phyloP scores from a whole-genome alignment of 768 basidiomycete genomes.

The Pisolithus microcarpus region DNA sequence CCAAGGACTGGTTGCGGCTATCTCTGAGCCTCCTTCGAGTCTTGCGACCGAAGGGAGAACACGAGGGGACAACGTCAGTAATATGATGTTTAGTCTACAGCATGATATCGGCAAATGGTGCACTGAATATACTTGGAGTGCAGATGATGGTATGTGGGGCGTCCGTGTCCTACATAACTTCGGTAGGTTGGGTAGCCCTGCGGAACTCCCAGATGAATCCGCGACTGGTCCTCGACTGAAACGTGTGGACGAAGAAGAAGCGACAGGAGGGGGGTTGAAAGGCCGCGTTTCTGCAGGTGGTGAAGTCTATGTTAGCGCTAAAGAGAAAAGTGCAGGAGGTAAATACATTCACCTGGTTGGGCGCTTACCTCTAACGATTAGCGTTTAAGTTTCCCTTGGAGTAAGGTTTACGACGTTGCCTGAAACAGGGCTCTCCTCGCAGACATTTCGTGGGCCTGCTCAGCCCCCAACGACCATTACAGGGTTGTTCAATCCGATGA shows the following conservation, averaged over 20 bases:
- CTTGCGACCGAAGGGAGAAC: constrained; percentile 32
- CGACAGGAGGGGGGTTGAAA: constrained; percentile 83
- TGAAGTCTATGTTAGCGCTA: constrained; percentile 89
- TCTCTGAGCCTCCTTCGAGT: constrained; percentile 67
- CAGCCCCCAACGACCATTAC: constrained; percentile 95
- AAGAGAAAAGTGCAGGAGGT: constrained; percentile 91
- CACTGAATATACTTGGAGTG: constrained; percentile 90
- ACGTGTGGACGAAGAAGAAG: constrained; percentile 93
- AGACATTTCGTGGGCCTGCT: constrained; percentile 26
- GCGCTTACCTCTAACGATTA: constrained; percentile 2
- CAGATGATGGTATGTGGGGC: constrained; percentile 92
- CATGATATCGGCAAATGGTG: constrained; percentile 92
- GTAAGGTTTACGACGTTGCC: constrained; percentile 92
- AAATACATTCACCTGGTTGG: constrained; percentile 13
- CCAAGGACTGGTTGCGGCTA: constrained; percentile 79
- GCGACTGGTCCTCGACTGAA: constrained; percentile 39
- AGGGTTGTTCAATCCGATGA: constrained; percentile 91
- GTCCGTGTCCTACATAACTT: constrained; percentile 87
- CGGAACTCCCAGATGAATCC: constrained; percentile 32
- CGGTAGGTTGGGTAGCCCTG: constrained; percentile 50
- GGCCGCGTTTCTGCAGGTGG: constrained; percentile 90
- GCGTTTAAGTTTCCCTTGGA: constrained; percentile 72
- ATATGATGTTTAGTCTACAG: constrained; percentile 78
- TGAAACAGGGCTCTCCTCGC: constrained; percentile 60
- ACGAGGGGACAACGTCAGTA: constrained; percentile 48